phyloP scores from a whole-genome alignment of 2,329 filamentous ascomycete genomes.

The Colletotrichum sp. region DNA sequence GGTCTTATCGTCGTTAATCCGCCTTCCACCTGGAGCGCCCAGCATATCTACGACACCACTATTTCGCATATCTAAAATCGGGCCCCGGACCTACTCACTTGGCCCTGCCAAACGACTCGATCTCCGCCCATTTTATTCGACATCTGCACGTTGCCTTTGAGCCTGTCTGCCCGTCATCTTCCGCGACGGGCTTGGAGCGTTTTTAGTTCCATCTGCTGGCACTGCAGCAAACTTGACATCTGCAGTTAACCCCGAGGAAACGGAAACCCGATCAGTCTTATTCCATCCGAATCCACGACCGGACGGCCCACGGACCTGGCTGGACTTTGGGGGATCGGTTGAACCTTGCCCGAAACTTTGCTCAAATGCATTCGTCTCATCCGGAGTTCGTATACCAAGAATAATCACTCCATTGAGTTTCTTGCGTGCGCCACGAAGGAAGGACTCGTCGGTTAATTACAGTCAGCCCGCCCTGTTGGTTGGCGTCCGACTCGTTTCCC shows the following conservation, averaged over 20 bases:
- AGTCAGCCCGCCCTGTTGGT: background rate
- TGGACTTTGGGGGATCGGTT: background rate
- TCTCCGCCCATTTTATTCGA: background rate
- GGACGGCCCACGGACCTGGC: background rate
- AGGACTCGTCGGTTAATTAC: background rate
- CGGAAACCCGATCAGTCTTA: background rate
- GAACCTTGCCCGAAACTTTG: background rate
- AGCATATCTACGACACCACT: background rate
- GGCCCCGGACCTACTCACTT: background rate
- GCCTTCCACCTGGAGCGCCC: slow-evolving; percentile 1
- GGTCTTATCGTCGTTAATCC: background rate
- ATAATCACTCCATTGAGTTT: background rate
- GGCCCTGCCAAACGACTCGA: background rate
- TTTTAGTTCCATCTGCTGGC: background rate
- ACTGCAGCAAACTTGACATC: background rate
- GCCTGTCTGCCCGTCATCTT: background rate
- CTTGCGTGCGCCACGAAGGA: background rate
- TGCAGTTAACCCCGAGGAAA: background rate
- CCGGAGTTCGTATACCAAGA: background rate
- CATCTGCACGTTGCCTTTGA: background rate
- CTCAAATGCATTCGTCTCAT: slow-evolving; percentile 11
- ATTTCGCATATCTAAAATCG: slow-evolving; percentile 11
- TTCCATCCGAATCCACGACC: slow-evolving; percentile 4
- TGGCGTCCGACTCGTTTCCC: background rate
- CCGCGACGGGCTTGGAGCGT: background rate